These are phyloP conservation scores for Euphorbia pulcherrima DNA, from an alignment of 345 rosid species.

Conservation along the genomic window DNA sequence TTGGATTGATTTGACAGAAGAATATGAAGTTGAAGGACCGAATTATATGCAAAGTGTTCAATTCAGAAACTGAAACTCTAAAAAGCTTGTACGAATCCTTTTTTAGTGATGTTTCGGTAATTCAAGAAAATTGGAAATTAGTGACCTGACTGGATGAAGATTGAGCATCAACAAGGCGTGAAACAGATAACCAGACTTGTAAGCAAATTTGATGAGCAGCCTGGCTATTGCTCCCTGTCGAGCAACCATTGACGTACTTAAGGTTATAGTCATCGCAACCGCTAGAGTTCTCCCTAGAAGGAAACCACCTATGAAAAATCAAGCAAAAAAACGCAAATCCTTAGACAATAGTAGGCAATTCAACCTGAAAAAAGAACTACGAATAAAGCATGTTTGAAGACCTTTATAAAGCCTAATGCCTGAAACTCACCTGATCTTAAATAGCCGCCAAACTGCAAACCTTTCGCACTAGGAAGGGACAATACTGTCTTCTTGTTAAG, in stretches of 20 bases:
- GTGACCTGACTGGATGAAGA: slow-evolving; percentile 39
- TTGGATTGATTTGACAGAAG: too few relatives aligned
- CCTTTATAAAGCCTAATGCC: background rate
- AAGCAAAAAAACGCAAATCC: background rate
- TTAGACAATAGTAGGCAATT: background rate
- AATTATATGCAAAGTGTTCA: too few relatives aligned
- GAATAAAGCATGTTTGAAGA: background rate
- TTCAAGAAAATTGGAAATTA: background rate
- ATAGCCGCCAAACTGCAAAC: slow-evolving; percentile 33
- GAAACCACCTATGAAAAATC: slow-evolving; percentile 35
- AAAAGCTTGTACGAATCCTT: too few relatives aligned
- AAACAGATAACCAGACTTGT: slow-evolving; percentile 39
- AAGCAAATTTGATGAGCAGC: slow-evolving; percentile 43
- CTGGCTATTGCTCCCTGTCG: slow-evolving; percentile 37
- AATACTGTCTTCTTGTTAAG: slow-evolving; percentile 34
- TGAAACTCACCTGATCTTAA: slow-evolving; percentile 32
- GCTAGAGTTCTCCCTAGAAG: slow-evolving; percentile 41
- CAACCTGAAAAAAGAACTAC: background rate
- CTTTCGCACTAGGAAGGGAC: slow-evolving; percentile 25
- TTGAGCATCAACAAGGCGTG: slow-evolving; percentile 41
- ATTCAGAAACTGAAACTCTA: background rate
- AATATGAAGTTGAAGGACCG: background rate
- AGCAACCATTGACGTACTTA: slow-evolving; percentile 42
- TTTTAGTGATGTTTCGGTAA: too few relatives aligned
- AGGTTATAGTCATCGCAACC: slow-evolving; percentile 32